A percentile compares a stretch with the other conserved stretches of the same genome.
phyloP scores from a whole-genome alignment of 768 basidiomycete genomes.

The Porpolomopsis calyptriformis region DNA sequence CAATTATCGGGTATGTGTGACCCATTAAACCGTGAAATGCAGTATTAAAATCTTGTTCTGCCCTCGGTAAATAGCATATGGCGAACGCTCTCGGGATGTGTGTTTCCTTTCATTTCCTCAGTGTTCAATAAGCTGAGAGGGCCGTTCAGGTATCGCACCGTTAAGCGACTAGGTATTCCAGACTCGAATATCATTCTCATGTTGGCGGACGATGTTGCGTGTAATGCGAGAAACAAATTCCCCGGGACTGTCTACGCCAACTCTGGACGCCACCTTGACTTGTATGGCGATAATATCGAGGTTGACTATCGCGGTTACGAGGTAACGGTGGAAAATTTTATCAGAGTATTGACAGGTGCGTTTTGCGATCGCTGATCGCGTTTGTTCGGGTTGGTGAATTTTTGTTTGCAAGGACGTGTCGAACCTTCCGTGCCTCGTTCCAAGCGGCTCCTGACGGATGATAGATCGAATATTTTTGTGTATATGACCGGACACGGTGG shows the following conservation, averaged over 20 bases:
- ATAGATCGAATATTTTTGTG: slow-evolving; percentile 85
- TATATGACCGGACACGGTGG: slow-evolving; percentile 99
- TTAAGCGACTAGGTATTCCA: slow-evolving; percentile 94
- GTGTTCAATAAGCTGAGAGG: not conserved
- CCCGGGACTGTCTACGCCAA: slow-evolving; percentile 92
- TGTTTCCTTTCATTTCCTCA: slow-evolving; percentile 13
- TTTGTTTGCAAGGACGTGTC: slow-evolving; percentile 66
- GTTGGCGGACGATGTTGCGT: slow-evolving; percentile 94
- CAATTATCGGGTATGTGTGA: slow-evolving; percentile 77
- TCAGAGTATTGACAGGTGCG: slow-evolving; percentile 84
- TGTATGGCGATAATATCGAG: slow-evolving; percentile 95
- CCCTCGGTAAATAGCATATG: slow-evolving; percentile 69
- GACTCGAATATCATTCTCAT: slow-evolving; percentile 99
- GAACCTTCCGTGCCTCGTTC: slow-evolving; percentile 79
- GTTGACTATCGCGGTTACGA: slow-evolving; percentile 98
- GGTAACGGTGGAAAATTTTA: slow-evolving; percentile 93
- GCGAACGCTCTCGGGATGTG: slow-evolving; percentile 95
- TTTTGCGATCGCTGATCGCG: not conserved
- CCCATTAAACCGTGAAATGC: not conserved
- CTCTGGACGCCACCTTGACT: slow-evolving; percentile 65
- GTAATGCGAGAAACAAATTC: slow-evolving; percentile 85
- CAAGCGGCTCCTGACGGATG: slow-evolving; percentile 86
- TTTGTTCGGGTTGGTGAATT: not conserved
- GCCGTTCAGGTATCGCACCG: slow-evolving; percentile 79
- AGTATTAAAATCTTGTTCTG: slow-evolving; percentile 3